Evolutionary conservation across 78 protist species (phyloP).

Genomic region (Pelomyxa schiedti): DNA sequence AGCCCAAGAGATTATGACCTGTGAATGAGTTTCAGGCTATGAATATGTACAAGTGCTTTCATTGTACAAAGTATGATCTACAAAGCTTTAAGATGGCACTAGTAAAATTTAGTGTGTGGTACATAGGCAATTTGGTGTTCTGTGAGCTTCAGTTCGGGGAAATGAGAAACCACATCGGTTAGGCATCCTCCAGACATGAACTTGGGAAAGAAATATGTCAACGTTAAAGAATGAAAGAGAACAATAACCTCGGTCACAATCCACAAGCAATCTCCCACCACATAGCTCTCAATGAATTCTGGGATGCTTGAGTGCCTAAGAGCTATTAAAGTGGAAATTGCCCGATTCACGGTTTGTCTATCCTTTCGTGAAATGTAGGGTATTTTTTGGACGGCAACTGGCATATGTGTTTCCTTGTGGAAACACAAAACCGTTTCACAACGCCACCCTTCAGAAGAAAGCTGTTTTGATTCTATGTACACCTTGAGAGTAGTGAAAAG

Average conservation of each 20-base stretch:
- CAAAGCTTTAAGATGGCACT: not conserved
- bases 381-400: no score
- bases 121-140: conserved; percentile 41
- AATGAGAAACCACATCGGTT: conserved; percentile 63
- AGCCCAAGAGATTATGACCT: no score
- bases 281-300: conserved; percentile 55
- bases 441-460: no score
- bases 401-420: no score
- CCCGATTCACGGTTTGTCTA: no score
- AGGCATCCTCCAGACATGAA: no score
- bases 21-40: conserved; percentile 50
- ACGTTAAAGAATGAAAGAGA: conserved; percentile 12
- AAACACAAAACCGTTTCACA: no score
- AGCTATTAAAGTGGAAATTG: no score
- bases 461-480: no score
- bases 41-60: conserved; percentile 49
- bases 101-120: not conserved
- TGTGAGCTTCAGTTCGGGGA: conserved; percentile 20
- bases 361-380: no score
- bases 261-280: conserved; percentile 54
- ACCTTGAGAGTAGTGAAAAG: no score
- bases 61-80: conserved; percentile 13
- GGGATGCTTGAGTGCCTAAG: conserved; percentile 69
- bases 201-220: conserved; percentile 83
- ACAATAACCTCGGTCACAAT: conserved; percentile 5